Evolutionary conservation across 2,329 filamentous ascomycete species (phyloP).

Genomic region (Periconia digitata): DNA sequence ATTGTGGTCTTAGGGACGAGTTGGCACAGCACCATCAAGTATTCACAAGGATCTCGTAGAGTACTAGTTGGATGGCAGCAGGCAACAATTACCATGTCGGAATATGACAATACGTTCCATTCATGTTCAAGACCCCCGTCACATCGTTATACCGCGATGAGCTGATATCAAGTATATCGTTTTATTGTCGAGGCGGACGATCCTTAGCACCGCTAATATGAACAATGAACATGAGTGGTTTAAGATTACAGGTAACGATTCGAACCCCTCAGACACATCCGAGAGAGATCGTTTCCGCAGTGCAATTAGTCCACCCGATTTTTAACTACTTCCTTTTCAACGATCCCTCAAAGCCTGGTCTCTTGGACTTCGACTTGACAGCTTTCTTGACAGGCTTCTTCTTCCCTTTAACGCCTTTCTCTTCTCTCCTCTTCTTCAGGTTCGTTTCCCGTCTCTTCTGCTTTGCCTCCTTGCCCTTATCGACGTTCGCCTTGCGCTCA

Average conservation of each 20-base stretch:
- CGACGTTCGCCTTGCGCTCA: constrained; percentile 48
- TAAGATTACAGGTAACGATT: not conserved
- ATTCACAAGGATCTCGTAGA: no score
- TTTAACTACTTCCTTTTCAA: constrained; percentile 59
- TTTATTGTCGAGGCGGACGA: not conserved
- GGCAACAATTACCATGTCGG: no score
- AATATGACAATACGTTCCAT: no score
- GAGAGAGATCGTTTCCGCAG: not conserved
- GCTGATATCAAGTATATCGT: not conserved
- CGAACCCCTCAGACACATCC: not conserved
- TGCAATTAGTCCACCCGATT: not conserved
- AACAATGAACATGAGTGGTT: not conserved
- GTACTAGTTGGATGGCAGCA: no score
- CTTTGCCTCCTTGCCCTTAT: constrained; percentile 51
- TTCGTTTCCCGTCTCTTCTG: constrained; percentile 55
- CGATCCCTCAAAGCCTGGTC: constrained; percentile 65
- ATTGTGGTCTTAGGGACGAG: no score
- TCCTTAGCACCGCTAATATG: not conserved
- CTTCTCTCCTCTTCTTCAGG: constrained; percentile 72
- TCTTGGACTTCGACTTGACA: constrained; percentile 37
- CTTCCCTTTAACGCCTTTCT: constrained; percentile 71
- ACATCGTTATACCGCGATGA: not conserved
- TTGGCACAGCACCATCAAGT: no score
- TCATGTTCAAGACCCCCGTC: no score
- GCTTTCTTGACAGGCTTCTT: constrained; percentile 58